Evolutionary conservation across 495 filamentous ascomycete genomes (phyloP).

Genomic region (Talaromyces proteolyticus): DNA sequence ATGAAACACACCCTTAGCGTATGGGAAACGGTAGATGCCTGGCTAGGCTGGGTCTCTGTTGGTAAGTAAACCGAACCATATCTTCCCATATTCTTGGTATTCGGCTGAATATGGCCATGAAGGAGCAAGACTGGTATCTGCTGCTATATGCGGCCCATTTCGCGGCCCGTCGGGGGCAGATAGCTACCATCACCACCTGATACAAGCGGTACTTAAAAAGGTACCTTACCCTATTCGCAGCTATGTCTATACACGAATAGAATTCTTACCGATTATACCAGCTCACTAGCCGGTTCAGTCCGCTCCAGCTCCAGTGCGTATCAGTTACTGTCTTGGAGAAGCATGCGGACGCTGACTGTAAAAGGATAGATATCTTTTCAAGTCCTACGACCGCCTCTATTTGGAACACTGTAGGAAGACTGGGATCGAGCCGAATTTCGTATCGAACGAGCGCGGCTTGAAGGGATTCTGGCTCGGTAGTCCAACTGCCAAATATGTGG

Average conservation of each 20-base stretch:
- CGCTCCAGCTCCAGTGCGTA: background rate
- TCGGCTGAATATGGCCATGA: background rate
- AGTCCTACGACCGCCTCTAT: background rate
- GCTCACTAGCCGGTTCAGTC: background rate
- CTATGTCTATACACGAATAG: background rate
- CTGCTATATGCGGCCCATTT: background rate
- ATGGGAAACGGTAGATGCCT: background rate
- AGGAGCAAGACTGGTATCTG: background rate
- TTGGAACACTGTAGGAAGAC: slow-evolving; percentile 1
- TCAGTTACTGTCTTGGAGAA: background rate
- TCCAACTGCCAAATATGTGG: background rate
- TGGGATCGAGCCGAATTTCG: background rate
- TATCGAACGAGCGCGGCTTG: background rate
- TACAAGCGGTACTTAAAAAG: background rate
- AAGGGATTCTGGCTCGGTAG: background rate
- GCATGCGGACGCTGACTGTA: background rate
- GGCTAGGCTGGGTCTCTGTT: background rate
- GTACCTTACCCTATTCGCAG: background rate
- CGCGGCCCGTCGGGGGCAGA: background rate
- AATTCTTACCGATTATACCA: background rate
- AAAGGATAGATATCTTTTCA: background rate
- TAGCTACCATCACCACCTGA: background rate
- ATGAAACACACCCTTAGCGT: background rate
- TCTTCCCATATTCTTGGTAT: background rate
- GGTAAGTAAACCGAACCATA: background rate